Percentiles rank a stretch among this genome's conserved stretches.
Evolutionary conservation across 305 asterid species (phyloP).

Genomic region (Fraxinus baroniana): DNA sequence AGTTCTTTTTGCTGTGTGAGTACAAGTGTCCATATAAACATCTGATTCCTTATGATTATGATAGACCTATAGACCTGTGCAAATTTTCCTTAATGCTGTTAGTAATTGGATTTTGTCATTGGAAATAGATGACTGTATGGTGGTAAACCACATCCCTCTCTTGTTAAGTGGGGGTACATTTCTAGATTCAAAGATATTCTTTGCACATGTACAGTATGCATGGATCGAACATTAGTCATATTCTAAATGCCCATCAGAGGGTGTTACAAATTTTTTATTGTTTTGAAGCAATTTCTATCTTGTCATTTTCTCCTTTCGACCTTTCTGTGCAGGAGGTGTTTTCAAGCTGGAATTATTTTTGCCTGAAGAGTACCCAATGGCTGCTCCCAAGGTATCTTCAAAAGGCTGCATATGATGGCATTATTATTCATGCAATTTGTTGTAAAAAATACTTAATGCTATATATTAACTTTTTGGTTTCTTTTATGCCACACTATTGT

Average conservation of each 20-base stretch:
- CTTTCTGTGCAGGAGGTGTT: conserved; percentile 71
- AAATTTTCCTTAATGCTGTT: neutral
- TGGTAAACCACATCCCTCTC: neutral
- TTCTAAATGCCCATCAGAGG: neutral
- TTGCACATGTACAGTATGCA: neutral
- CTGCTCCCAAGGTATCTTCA: conserved; percentile 86
- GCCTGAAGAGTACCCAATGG: conserved; percentile 99
- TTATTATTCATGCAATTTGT: conserved; percentile 1
- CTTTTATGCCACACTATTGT: neutral
- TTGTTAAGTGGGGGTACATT: neutral
- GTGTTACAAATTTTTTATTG: neutral
- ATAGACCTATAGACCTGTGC: neutral
- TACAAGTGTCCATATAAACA: neutral
- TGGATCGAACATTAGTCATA: neutral
- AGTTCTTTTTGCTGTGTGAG: neutral
- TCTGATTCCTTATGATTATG: neutral
- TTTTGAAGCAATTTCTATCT: conserved; percentile 7
- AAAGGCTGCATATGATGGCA: conserved; percentile 6
- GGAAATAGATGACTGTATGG: neutral
- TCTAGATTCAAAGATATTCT: neutral
- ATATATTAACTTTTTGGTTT: neutral
- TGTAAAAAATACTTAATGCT: neutral
- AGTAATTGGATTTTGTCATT: neutral
- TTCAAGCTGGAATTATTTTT: conserved; percentile 95
- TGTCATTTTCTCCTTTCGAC: conserved; percentile 6